These are phyloP conservation scores for Alternaria arbusti DNA, from an alignment of 2,329 filamentous ascomycete species.

Conservation along the genomic window DNA sequence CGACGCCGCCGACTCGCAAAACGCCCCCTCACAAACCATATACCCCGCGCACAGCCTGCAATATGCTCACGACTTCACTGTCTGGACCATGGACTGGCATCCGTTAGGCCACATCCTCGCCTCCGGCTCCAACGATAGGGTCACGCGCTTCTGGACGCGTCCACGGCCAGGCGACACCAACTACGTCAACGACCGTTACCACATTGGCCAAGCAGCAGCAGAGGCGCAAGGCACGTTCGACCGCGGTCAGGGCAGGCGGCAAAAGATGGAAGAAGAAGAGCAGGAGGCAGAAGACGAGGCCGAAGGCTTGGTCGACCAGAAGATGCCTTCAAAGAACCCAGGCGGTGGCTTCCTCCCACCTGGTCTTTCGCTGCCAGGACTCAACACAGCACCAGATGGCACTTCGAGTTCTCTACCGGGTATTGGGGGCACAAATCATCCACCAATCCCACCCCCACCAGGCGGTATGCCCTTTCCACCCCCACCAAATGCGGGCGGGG, in stretches of 20 bases:
- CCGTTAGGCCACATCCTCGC: constrained; percentile 94
- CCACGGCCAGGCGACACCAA: constrained; percentile 86
- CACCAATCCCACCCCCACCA: constrained; percentile 37
- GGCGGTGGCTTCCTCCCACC: constrained; percentile 65
- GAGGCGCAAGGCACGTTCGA: constrained; percentile 96
- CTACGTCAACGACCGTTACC: constrained; percentile 87
- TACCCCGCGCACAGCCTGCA: constrained; percentile 86
- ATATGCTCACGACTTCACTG: constrained; percentile 90
- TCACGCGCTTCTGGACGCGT: constrained; percentile 96
- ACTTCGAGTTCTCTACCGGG: constrained; percentile 56
- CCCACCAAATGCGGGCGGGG: constrained; percentile 10
- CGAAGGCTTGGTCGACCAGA: constrained; percentile 90
- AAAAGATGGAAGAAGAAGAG: constrained; percentile 90
- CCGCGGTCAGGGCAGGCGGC: constrained; percentile 75
- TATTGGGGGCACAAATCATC: constrained; percentile 52
- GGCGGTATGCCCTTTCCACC: constrained; percentile 30
- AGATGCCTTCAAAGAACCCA: constrained; percentile 69
- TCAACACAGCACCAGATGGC: constrained; percentile 47
- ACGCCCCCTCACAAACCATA: constrained; percentile 85
- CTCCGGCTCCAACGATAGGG: constrained; percentile 93
- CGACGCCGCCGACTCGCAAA: constrained; percentile 79
- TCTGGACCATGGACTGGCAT: constrained; percentile 99
- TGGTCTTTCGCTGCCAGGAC: constrained; percentile 53
- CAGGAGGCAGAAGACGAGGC: constrained; percentile 92
- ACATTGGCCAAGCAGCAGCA: constrained; percentile 91